Percentiles rank a stretch among this genome's conserved stretches.
Evolutionary conservation across 345 rosid genomes (phyloP).

Genomic region (Populus tremula): DNA sequence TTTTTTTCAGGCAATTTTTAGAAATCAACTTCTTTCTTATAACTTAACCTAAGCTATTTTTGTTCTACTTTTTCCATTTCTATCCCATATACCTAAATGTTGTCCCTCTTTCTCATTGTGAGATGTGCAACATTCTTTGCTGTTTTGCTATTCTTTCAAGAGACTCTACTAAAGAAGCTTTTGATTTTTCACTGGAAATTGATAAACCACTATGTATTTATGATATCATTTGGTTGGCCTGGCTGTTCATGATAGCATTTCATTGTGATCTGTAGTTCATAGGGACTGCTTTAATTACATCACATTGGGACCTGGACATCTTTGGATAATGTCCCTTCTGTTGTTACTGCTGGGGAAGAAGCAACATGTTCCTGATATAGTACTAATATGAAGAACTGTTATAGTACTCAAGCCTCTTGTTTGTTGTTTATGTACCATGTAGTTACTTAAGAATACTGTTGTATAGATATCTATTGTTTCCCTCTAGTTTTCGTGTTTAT

Average conservation of each 20-base stretch:
- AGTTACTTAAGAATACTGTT: too few species aligned
- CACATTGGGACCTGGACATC: too few species aligned
- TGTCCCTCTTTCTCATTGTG: neutral
- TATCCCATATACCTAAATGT: neutral
- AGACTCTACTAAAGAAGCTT: neutral
- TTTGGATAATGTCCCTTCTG: too few species aligned
- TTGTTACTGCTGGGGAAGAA: too few species aligned
- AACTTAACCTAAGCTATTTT: neutral
- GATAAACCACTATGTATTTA: neutral
- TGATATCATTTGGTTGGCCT: too few species aligned
- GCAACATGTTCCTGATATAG: too few species aligned
- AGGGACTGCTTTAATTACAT: too few species aligned
- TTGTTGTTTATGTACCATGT: too few species aligned
- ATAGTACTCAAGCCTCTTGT: too few species aligned
- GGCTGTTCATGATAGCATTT: too few species aligned
- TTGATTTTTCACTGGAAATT: neutral
- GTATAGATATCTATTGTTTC: neutral
- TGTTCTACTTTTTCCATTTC: neutral
- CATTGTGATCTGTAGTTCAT: too few species aligned
- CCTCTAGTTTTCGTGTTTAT: neutral
- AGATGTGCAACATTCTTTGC: neutral
- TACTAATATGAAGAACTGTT: too few species aligned
- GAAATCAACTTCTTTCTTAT: neutral
- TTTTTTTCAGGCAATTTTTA: neutral
- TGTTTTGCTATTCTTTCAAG: neutral